These are phyloP conservation scores for Colletotrichum theobromicola DNA, from an alignment of 2,329 filamentous ascomycete genomes.

Conservation along the genomic window DNA sequence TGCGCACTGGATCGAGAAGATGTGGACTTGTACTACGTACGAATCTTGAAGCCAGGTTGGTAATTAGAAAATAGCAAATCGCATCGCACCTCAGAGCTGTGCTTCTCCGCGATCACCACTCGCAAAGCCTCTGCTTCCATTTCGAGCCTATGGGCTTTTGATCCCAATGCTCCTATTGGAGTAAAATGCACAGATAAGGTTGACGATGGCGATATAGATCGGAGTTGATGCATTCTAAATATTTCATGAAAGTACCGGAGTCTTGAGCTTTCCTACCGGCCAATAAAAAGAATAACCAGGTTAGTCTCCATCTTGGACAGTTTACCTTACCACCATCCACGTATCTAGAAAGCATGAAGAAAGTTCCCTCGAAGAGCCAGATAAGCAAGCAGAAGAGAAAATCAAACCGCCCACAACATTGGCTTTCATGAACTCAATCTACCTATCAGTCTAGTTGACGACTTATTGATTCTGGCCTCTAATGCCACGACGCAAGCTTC, in stretches of 20 bases:
- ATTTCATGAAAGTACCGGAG: neutral
- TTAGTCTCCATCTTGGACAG: neutral
- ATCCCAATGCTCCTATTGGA: neutral
- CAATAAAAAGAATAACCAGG: neutral
- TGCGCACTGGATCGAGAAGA: neutral
- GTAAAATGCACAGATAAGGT: neutral
- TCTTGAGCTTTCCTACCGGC: neutral
- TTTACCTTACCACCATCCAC: neutral
- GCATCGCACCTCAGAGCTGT: neutral
- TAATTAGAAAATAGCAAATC: neutral
- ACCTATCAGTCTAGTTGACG: neutral
- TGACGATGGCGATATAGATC: neutral
- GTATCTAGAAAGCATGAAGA: too few species aligned
- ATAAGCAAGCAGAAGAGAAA: neutral
- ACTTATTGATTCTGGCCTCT: neutral
- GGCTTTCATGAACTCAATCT: neutral
- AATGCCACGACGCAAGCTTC: neutral
- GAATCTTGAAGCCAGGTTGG: neutral
- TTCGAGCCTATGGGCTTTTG: neutral
- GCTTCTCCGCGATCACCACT: neutral
- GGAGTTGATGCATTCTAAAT: neutral
- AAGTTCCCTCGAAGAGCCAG: neutral
- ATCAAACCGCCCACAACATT: neutral
- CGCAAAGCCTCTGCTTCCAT: neutral
- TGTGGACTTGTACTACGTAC: neutral